Evolutionary conservation across 2,329 filamentous ascomycete species (phyloP).

Genomic region (Trichoderma koningiopsis): DNA sequence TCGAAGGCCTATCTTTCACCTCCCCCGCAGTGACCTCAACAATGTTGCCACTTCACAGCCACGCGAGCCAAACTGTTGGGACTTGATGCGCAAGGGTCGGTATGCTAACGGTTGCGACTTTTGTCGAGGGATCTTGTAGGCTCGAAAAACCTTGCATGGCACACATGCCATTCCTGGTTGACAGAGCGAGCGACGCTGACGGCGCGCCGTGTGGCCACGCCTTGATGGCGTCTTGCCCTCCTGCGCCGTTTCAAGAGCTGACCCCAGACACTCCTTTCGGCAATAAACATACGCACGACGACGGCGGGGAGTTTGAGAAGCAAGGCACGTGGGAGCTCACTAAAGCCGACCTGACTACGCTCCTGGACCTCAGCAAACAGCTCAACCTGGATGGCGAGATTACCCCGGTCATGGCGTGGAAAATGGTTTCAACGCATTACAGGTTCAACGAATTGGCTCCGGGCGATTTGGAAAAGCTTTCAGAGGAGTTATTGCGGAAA

Average conservation of each 20-base stretch:
- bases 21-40: slow-evolving; percentile 52
- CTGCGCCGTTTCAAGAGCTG: slow-evolving; percentile 59
- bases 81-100: slow-evolving; percentile 31
- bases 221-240: slow-evolving; percentile 89
- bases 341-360: slow-evolving; percentile 74
- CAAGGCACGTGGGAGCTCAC: slow-evolving; percentile 79
- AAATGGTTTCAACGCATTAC: slow-evolving; percentile 73
- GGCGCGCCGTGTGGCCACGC: slow-evolving; percentile 82
- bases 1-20: slow-evolving; percentile 68
- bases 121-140: slow-evolving; percentile 54
- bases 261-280: slow-evolving; percentile 57
- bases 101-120: slow-evolving; percentile 49
- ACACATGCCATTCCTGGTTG: slow-evolving; percentile 79
- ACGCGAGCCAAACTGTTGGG: slow-evolving; percentile 27
- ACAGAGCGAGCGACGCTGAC: slow-evolving; percentile 59
- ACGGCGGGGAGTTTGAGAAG: slow-evolving; percentile 28
- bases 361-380: slow-evolving; percentile 81
- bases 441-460: slow-evolving; percentile 65
- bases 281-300: slow-evolving; percentile 42
- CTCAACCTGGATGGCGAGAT: slow-evolving; percentile 87
- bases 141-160: slow-evolving; percentile 94
- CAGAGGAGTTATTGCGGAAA: slow-evolving; percentile 74
- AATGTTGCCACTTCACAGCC: slow-evolving; percentile 15
- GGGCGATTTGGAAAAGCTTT: slow-evolving; percentile 71
- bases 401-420: slow-evolving; percentile 94